These are phyloP conservation scores for Pseudogymnoascus sp. DNA, from an alignment of 2,329 filamentous ascomycete genomes.

Conservation along the genomic window DNA sequence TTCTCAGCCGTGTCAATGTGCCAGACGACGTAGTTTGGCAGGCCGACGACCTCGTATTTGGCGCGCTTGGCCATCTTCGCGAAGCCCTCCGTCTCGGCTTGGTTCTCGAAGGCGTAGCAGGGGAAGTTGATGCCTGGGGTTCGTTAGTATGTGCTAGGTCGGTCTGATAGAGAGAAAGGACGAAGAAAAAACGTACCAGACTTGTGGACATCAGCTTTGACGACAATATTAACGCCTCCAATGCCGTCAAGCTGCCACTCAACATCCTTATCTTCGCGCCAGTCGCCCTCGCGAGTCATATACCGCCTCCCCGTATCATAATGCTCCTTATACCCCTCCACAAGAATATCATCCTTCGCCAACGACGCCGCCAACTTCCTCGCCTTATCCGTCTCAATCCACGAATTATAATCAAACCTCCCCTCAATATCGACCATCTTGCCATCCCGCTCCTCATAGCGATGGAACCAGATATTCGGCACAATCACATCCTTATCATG, in stretches of 20 bases:
- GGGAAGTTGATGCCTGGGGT: constrained; percentile 87
- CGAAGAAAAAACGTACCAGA: constrained; percentile 52
- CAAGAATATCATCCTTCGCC: constrained; percentile 73
- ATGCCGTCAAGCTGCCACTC: constrained; percentile 92
- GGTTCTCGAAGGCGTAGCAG: constrained; percentile 93
- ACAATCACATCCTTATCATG: constrained; percentile 91
- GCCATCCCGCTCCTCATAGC: constrained; percentile 52
- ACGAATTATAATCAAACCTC: constrained; percentile 98
- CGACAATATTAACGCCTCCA: constrained; percentile 92
- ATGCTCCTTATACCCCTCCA: constrained; percentile 83
- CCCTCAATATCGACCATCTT: constrained; percentile 84
- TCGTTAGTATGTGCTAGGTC: not conserved
- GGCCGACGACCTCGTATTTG: constrained; percentile 81
- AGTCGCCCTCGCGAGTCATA: constrained; percentile 87
- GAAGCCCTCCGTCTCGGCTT: constrained; percentile 97
- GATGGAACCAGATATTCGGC: constrained; percentile 96
- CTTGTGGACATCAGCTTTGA: constrained; percentile 95
- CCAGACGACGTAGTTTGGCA: constrained; percentile 98
- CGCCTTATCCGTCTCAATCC: constrained; percentile 86
- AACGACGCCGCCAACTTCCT: constrained; percentile 65
- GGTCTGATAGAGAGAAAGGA: not conserved
- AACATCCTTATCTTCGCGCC: constrained; percentile 83
- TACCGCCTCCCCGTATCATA: constrained; percentile 84
- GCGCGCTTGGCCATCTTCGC: constrained; percentile 97
- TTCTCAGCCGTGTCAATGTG: constrained; percentile 97